These are phyloP conservation scores for Pseudevernia furfuracea DNA, from an alignment of 495 filamentous ascomycete species.

Conservation along the genomic window DNA sequence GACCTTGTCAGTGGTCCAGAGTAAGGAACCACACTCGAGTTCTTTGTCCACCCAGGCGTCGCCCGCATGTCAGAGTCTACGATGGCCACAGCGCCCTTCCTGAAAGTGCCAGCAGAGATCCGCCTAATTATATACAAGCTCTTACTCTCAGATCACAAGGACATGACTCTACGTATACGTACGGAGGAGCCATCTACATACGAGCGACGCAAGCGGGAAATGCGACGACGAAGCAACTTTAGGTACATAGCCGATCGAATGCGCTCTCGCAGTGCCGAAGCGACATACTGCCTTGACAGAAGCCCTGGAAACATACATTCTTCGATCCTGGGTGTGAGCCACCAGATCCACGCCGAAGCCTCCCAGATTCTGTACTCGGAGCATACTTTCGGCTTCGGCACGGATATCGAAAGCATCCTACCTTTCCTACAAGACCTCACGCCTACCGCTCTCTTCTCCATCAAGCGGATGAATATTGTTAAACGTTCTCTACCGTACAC, in stretches of 20 bases:
- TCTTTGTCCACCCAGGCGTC: background rate
- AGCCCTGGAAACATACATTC: slow-evolving; percentile 25
- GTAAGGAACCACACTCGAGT: background rate
- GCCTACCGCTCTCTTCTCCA: slow-evolving; percentile 33
- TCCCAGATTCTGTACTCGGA: slow-evolving; percentile 41
- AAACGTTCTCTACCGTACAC: slow-evolving; percentile 43
- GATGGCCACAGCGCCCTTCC: slow-evolving; percentile 16
- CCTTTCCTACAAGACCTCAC: slow-evolving; percentile 50
- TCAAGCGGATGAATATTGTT: slow-evolving; percentile 39
- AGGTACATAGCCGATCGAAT: slow-evolving; percentile 19
- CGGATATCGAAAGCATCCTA: slow-evolving; percentile 45
- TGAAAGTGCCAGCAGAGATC: slow-evolving; percentile 35
- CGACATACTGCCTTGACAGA: slow-evolving; percentile 11
- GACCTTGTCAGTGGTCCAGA: background rate
- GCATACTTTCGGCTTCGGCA: slow-evolving; percentile 47
- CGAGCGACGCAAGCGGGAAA: slow-evolving; percentile 7
- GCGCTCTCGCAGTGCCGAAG: slow-evolving; percentile 19
- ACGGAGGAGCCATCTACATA: slow-evolving; percentile 12
- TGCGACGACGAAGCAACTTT: slow-evolving; percentile 11
- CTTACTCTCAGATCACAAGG: slow-evolving; percentile 31
- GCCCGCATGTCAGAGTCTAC: background rate
- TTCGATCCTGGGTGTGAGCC: slow-evolving; percentile 39
- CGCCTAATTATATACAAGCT: slow-evolving; percentile 38
- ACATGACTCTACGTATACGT: slow-evolving; percentile 10
- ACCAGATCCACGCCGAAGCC: slow-evolving; percentile 42